Evolutionary conservation across 306 rosid species (phyloP).

Genomic region (Argentina anserina): DNA sequence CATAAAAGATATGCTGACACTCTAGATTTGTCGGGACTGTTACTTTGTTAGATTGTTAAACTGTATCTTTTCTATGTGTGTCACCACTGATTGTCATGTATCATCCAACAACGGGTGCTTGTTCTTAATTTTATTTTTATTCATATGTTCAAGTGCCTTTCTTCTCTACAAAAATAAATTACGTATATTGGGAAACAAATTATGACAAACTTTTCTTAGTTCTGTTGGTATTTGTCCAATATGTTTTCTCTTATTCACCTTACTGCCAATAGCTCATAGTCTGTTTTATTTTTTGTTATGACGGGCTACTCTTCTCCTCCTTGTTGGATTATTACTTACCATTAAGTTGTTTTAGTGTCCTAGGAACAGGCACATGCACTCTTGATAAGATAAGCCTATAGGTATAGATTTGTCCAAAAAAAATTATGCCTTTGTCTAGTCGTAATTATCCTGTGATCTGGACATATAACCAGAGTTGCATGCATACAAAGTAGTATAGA

Average conservation of each 20-base stretch:
- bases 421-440: neutral
- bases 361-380: neutral
- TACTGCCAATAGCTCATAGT: neutral
- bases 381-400: neutral
- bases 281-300: neutral
- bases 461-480: neutral
- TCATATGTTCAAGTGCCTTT: neutral
- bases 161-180: neutral
- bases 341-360: neutral
- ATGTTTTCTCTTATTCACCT: neutral
- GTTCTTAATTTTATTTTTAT: neutral
- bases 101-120: neutral
- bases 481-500: slow-evolving; percentile 1
- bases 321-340: neutral
- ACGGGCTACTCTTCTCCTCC: neutral
- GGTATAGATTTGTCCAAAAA: neutral
- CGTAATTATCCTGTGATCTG: neutral
- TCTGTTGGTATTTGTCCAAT: neutral
- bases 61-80: neutral
- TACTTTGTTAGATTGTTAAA: neutral
- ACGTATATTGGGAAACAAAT: neutral
- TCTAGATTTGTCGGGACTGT: neutral
- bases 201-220: neutral
- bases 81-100: neutral
- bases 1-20: neutral